These are phyloP conservation scores for Kodamaea jinghongensis DNA, from an alignment of 805 yeast genomes.

Conservation along the genomic window DNA sequence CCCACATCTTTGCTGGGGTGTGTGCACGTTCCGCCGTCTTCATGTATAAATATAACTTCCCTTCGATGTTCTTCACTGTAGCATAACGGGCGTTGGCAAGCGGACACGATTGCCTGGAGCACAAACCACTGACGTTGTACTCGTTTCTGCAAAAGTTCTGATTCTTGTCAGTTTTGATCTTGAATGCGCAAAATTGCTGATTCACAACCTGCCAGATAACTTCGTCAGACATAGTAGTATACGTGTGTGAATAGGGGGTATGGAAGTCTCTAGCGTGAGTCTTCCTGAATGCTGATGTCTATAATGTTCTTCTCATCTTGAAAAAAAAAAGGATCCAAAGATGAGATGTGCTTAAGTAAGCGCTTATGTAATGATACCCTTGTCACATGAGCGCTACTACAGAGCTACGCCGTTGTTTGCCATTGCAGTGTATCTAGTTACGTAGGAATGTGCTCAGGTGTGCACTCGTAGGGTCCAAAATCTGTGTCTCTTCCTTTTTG, in stretches of 20 bases:
- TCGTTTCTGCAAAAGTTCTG: constrained; percentile 95
- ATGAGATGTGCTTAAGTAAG: constrained; percentile 3
- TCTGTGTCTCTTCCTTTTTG: no score
- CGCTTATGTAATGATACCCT: constrained; percentile 7
- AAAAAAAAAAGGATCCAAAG: constrained; percentile 4
- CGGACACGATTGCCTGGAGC: constrained; percentile 93
- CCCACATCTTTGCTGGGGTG: constrained; percentile 93
- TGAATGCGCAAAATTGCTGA: constrained; percentile 93
- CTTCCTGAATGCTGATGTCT: not conserved
- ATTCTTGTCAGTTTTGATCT: constrained; percentile 80
- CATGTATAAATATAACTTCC: constrained; percentile 82
- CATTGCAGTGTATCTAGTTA: no score
- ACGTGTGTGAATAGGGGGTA: not conserved
- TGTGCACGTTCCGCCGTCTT: constrained; percentile 98
- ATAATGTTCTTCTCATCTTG: constrained; percentile 6
- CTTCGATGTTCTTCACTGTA: constrained; percentile 77
- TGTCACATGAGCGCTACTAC: no score
- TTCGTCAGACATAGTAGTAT: constrained; percentile 56
- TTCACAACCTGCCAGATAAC: constrained; percentile 97
- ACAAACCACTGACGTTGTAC: constrained; percentile 91
- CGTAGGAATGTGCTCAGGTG: no score
- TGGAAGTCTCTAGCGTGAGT: not conserved
- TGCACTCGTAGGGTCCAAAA: no score
- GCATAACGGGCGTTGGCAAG: constrained; percentile 92
- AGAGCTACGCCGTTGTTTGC: no score